Evolutionary conservation across 805 yeast genomes (phyloP), one percentile per base, ranked within the genome.

Genomic region (Saturnispora kantuleensis): DNA sequence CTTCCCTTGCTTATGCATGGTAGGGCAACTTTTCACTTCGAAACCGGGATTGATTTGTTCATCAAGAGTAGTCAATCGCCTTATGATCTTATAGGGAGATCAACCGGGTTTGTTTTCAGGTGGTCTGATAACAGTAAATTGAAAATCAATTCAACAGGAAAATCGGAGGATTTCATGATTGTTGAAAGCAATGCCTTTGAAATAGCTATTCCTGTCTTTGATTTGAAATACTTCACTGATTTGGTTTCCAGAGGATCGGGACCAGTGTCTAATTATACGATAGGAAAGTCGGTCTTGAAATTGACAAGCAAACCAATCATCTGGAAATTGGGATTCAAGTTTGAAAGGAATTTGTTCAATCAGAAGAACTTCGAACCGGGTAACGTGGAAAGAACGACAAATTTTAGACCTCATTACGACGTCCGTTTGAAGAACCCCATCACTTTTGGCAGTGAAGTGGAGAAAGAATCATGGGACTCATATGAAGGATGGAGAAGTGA

Each of bases 401-500:
- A 66, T 0, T 73, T 76, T 44, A 65, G 56, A 26, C 83, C 85
- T 0, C 93, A 84, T 59, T 78, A 76, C 55, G 73, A 77, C 3
- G 67, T 82, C 10, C 57, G 71, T 6, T 56, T 82, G 35, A 69
- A 65, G 47, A 78, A 84, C 52, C 89, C 89, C 1, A 59, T 63
- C 13, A 68, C 62, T 37, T 67, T 78, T 21, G 32, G 17, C 0
- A 42, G 28, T 39, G 49, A 47, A 3, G 58, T 67, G 3, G 77
- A 77, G 29, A 53, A 59, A 13, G 63, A 59, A 0, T 55, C 56
- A 2, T 88, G 88, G 64, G 97, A 90, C 63, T 85, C 96, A 0
- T 90, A 81, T 58, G 64, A 62, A 10, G 87, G 82, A 0, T 93
- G 79, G 67, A 67, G 97, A 57, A 83, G 95, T 50, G 81, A 87